These are phyloP conservation scores for Penicillium chermesinum DNA, from an alignment of 495 filamentous ascomycete species.

Conservation along the genomic window DNA sequence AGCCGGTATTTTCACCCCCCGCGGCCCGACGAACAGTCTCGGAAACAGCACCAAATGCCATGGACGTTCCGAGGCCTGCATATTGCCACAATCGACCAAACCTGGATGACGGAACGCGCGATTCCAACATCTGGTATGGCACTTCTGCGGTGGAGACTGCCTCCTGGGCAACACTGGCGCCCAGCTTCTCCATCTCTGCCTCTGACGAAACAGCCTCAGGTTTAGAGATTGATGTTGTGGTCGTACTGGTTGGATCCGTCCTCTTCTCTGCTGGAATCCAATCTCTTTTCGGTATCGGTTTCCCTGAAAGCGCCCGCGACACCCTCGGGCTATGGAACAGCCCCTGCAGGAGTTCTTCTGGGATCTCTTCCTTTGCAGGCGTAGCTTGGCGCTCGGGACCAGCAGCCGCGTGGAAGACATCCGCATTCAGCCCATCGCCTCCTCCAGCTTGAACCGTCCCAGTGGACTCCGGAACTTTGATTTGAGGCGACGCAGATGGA, in stretches of 20 bases:
- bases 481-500: slow-evolving; percentile 50
- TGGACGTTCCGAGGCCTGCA: slow-evolving; percentile 83
- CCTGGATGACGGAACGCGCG: slow-evolving; percentile 82
- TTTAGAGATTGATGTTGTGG: not conserved
- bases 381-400: slow-evolving; percentile 12
- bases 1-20: slow-evolving; percentile 57
- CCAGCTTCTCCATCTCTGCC: slow-evolving; percentile 18
- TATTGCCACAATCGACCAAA: slow-evolving; percentile 91
- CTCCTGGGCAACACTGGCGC: slow-evolving; percentile 20
- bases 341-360: slow-evolving; percentile 55
- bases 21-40: slow-evolving; percentile 73
- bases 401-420: slow-evolving; percentile 48
- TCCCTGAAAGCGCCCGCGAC: slow-evolving; percentile 46
- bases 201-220: slow-evolving; percentile 3
- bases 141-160: slow-evolving; percentile 17
- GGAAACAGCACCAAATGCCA: slow-evolving; percentile 89
- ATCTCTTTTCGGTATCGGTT: slow-evolving; percentile 16
- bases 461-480: slow-evolving; percentile 54
- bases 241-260: not conserved
- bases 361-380: slow-evolving; percentile 35
- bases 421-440: slow-evolving; percentile 49
- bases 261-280: slow-evolving; percentile 10
- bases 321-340: slow-evolving; percentile 59
- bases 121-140: slow-evolving; percentile 75
- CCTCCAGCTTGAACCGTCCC: slow-evolving; percentile 39